Base-by-base conservation (phyloP, 164 flowering plant species). In the Nelumbo lutea region DNA sequence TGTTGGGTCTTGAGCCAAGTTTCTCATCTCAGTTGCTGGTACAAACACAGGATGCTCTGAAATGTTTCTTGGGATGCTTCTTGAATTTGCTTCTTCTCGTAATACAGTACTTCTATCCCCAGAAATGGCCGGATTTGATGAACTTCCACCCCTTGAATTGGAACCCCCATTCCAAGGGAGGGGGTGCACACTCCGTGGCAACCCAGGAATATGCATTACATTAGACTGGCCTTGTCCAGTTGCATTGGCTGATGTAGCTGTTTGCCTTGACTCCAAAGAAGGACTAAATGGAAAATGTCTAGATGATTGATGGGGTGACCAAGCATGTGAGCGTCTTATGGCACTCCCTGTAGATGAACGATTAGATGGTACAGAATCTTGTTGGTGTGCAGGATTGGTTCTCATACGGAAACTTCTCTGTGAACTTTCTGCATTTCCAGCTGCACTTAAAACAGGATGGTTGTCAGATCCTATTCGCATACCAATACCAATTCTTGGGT, bases 21-120 rank as follows among this genome's bases (percentile, higher is more conserved):
- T 78, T 77, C 89, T 83, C 14, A 72, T 66, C 9, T 86, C 91
- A 67, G 67, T 42, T 10, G 80, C 57, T 42, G 88, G 80, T 50
- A 75, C 52, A 73, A 87, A 80, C 75, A 84, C 72, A 46, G 87
- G 83, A 80, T 84, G 81, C 42, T 88, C 90, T 59, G 81, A 79
- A 27, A 82, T 70, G 70, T 78, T 79, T 71, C 90, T 77, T 9
- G 79, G 69, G 50, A 77, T 55, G 70, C 62, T 81, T 75, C 85
- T 80, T 61, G 84, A 60, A 59, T 70, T 77, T 62, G 75, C 50
- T 68, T 82, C 86, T 39, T 76, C 87, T 9, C 50, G 77, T 44
- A 70, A 75, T 14, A 62, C 42, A 62, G 77, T 41, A 66, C 73
- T 73, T 67, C 81, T 71, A 69, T 74, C 85, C 46, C 76, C 78